phyloP scores from a whole-genome alignment of 176 grass and related monocot genomes.

The Phoenix dactylifera region DNA sequence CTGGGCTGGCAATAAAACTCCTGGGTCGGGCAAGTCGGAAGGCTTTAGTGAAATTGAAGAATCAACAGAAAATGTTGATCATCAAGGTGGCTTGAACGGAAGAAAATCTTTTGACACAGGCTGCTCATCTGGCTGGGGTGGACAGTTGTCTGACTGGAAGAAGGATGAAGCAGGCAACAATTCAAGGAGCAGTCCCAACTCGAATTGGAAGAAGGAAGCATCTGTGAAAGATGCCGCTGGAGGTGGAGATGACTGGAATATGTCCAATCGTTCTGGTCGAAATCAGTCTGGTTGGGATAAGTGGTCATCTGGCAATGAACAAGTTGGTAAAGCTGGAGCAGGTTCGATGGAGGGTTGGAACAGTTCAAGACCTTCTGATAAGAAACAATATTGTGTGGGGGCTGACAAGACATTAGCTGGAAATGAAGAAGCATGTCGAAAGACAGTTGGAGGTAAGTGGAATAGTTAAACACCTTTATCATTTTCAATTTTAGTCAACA shows the following conservation, averaged over 20 bases:
- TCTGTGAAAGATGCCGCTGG: slow-evolving; percentile 14
- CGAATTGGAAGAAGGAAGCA: not conserved
- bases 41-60: slow-evolving; percentile 1
- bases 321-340: too few species aligned
- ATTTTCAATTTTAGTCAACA: too few species aligned
- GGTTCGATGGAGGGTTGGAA: slow-evolving; percentile 16
- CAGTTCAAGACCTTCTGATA: slow-evolving; percentile 10
- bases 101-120: too few species aligned
- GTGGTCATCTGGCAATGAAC: slow-evolving; percentile 10
- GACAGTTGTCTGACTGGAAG: not conserved
- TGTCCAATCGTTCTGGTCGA: slow-evolving; percentile 10
- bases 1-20: not conserved
- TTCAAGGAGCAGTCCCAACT: not conserved
- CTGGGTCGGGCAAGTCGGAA: not conserved
- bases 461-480: not conserved
- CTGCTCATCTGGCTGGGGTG: too few species aligned
- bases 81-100: too few species aligned
- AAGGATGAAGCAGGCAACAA: not conserved
- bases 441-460: not conserved
- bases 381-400: slow-evolving; percentile 24
- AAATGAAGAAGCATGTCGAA: not conserved
- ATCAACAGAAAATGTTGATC: not conserved
- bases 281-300: slow-evolving; percentile 25
- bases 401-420: slow-evolving; percentile 13
- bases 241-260: slow-evolving; percentile 23